Evolutionary conservation across 768 basidiomycete species (phyloP), one percentile per base, ranked within the genome.

Genomic region (Naganishia antarctica): DNA sequence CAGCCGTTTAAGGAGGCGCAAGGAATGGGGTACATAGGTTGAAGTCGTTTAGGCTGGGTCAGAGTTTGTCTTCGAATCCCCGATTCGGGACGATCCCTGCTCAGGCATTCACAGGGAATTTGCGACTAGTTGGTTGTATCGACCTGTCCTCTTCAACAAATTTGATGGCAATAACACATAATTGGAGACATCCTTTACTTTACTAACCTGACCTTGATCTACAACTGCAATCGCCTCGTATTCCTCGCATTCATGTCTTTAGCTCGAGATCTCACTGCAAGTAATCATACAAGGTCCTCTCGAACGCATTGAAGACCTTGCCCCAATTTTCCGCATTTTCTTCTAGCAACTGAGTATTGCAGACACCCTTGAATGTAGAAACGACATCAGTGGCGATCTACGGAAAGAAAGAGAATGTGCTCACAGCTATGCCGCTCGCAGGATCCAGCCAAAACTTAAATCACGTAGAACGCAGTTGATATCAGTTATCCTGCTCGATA

Each of bases 391-490:
- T n/a, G 13, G 34, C 21, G 23, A 23, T 41, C 34, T 23, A 21
- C 18, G 26, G 11, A 57, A 37, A 7, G 9, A 4, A 57, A 21
- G 2, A 3, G 5, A 44, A 21, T 18, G 21, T 4, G 68, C 70
- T 68, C 57, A 70, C 71, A 3, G 70, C 73, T n/a, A 73, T 60
- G 4, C 71, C 68, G 32, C 66, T 69, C 1, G n/a, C 60, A 12
- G 73, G 70, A 45, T 73, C 70, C 11, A 71, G 46, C 70, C 70
- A 70, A 50, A 66, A 73, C 47, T 71, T 65, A 7, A 65, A 21
- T 67, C 43, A 64, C 60, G 9, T 66, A 69, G 12, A 60, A 62
- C 23, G 15, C 43, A 26, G 43, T 46, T 4, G 4, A 15, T 23
- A 44, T 6, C 43, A 11, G 43, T n/a, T n/a, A 18, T 11, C 5